A percentile compares a stretch with the other conserved stretches of the same genome.
Evolutionary conservation across 1,284 basidiomycete genomes (phyloP).

Genomic region (Gastroboletus turbinatus): DNA sequence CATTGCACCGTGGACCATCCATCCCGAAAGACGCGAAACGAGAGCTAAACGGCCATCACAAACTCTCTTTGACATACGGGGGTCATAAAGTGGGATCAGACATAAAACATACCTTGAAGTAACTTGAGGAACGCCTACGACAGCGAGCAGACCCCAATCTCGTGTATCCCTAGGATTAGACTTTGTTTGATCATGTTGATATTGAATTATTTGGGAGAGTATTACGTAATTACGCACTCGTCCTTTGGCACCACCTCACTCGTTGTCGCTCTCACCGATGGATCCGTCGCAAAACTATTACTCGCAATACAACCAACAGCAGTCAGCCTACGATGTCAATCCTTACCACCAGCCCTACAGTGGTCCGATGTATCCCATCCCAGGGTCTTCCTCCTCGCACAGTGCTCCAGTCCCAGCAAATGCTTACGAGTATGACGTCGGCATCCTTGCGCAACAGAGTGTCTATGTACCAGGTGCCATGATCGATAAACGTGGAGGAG

Average conservation of each 20-base stretch:
- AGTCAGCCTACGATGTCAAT: conserved; percentile 61
- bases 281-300: conserved; percentile 33
- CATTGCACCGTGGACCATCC: conserved; percentile 21
- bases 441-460: conserved; percentile 83
- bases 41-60: neutral
- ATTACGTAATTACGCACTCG: conserved; percentile 23
- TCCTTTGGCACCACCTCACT: neutral
- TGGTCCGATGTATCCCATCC: conserved; percentile 69
- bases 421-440: conserved; percentile 86
- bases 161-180: conserved; percentile 6
- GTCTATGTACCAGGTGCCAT: conserved; percentile 86
- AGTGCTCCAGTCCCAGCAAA: conserved; percentile 83
- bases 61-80: neutral
- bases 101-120: conserved; percentile 54
- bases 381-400: conserved; percentile 65
- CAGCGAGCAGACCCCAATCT: conserved; percentile 25
- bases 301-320: conserved; percentile 48
- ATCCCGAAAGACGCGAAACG: conserved; percentile 18
- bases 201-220: neutral
- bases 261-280: conserved; percentile 16
- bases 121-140: conserved; percentile 41
- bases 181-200: conserved; percentile 34
- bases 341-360: conserved; percentile 77
- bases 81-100: neutral
- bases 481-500: conserved; percentile 81